Evolutionary conservation across 257 asterid genomes (phyloP), one percentile per base, ranked within the genome.

Genomic region (Anisodus tanguticus): DNA sequence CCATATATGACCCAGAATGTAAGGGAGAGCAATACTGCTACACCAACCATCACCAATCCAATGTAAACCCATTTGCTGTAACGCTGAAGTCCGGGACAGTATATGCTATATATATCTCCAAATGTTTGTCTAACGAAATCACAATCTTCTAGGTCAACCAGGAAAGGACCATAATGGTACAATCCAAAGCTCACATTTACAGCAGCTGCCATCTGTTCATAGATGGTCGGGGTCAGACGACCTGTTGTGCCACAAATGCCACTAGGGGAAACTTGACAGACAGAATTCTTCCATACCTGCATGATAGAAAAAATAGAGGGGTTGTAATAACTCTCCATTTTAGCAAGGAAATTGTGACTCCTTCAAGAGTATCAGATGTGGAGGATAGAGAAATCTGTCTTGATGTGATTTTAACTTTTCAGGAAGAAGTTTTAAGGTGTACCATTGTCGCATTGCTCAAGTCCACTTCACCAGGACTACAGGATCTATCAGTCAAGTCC

Each of bases 371-470:
- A 80, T 60, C 41, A 7, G 47, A 39, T 17, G 51, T 39, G 31
- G 55, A n/a, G 37, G 69, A 60, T 60, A 59, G 59, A 71, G 79
- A 43, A 43, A 80, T 19, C 22, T 41, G 22, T 80, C 45, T 37
- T 80, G 4, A 60, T 26, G 77, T 26, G 26, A 45, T 47, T 66
- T 83, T 49, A 70, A 57, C 49, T 55, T 43, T 41, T 83, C 31
- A 83, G 84, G 72, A 43, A 43, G 53, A 77, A 53, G 64, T 31
- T 47, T 49, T 45, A 69, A 31, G 31, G 31, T 22, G 3, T 91
- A 94, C 98, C 93, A 89, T 92, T n/a, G 98, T 94, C 15, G 98
- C 99, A 76, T 93, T 93, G 88, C 77, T 84, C 87, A 95, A 88
- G 70, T 91, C 89, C 59, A 94, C 97, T 87, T 93, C 99, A 53